phyloP scores from a whole-genome alignment of 805 yeast species.

The Hanseniaspora mollemarum region DNA sequence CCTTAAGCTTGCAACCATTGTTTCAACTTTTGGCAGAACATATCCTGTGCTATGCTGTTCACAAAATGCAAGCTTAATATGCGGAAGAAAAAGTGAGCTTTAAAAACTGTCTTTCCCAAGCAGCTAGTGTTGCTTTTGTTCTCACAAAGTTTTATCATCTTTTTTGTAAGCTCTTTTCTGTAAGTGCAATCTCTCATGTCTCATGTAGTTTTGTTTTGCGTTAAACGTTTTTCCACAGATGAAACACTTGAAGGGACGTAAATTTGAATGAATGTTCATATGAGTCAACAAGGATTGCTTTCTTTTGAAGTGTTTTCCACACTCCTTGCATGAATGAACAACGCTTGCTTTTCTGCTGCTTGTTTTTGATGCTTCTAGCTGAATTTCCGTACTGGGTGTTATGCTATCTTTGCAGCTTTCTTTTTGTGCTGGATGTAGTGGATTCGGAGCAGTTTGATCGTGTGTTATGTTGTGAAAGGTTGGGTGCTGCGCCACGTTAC shows the following conservation, averaged over 20 bases:
- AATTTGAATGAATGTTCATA: slow-evolving; percentile 72
- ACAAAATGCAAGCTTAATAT: too few relatives aligned
- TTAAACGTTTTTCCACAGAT: slow-evolving; percentile 56
- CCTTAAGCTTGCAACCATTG: too few relatives aligned
- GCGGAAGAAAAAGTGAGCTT: too few relatives aligned
- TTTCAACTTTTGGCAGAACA: too few relatives aligned
- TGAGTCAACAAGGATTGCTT: slow-evolving; percentile 80
- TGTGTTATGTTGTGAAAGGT: too few relatives aligned
- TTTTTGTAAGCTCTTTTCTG: slow-evolving; percentile 11
- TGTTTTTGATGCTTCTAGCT: background rate
- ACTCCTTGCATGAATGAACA: slow-evolving; percentile 40
- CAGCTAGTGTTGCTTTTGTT: too few relatives aligned
- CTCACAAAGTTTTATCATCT: background rate
- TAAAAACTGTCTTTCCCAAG: too few relatives aligned
- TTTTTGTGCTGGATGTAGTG: background rate
- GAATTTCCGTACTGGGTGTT: background rate
- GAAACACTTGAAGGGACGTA: slow-evolving; percentile 73
- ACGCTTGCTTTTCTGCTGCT: background rate
- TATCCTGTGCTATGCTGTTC: too few relatives aligned
- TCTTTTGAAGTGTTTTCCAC: slow-evolving; percentile 70
- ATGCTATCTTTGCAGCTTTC: background rate
- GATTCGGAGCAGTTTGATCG: too few relatives aligned
- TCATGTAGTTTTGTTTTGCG: slow-evolving; percentile 27
- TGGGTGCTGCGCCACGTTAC: too few relatives aligned
- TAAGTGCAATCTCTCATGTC: slow-evolving; percentile 26